phyloP scores from a whole-genome alignment of 2,329 filamentous ascomycete species.

The Diaporthe citri region DNA sequence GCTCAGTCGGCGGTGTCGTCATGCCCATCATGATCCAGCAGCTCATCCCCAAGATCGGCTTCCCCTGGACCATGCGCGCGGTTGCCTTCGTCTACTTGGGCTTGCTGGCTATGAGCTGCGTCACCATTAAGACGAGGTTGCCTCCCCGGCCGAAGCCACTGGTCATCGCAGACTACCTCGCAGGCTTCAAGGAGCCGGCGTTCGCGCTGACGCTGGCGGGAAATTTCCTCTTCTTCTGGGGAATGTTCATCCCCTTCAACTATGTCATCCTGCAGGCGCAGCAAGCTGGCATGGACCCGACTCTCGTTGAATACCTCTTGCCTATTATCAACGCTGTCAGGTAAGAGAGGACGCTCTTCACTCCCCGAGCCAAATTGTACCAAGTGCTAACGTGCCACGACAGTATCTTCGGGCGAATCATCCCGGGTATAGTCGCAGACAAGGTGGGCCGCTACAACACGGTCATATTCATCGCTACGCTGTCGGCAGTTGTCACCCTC shows the following conservation, averaged over 20 bases:
- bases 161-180: constrained; percentile 59
- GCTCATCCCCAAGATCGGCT: constrained; percentile 59
- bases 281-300: constrained; percentile 56
- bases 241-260: constrained; percentile 67
- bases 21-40: constrained; percentile 71
- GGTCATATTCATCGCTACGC: constrained; percentile 59
- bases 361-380: not conserved
- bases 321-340: constrained; percentile 70
- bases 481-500: constrained; percentile 55
- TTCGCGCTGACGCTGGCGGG: constrained; percentile 58
- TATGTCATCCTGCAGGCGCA: constrained; percentile 64
- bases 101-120: constrained; percentile 47
- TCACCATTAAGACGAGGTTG: constrained; percentile 52
- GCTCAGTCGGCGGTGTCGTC: constrained; percentile 63
- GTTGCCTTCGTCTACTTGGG: constrained; percentile 54
- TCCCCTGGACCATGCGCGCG: constrained; percentile 55
- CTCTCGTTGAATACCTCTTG: constrained; percentile 60
- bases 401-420: constrained; percentile 65
- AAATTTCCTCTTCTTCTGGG: constrained; percentile 68
- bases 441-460: constrained; percentile 55
- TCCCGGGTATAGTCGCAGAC: constrained; percentile 62
- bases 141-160: constrained; percentile 55
- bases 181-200: constrained; percentile 59
- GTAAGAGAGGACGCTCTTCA: constrained; percentile 47
- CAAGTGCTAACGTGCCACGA: not conserved